Conservation (phyloP, 2,329 filamentous ascomycete species). For the Colletotrichum sp. region DNA sequence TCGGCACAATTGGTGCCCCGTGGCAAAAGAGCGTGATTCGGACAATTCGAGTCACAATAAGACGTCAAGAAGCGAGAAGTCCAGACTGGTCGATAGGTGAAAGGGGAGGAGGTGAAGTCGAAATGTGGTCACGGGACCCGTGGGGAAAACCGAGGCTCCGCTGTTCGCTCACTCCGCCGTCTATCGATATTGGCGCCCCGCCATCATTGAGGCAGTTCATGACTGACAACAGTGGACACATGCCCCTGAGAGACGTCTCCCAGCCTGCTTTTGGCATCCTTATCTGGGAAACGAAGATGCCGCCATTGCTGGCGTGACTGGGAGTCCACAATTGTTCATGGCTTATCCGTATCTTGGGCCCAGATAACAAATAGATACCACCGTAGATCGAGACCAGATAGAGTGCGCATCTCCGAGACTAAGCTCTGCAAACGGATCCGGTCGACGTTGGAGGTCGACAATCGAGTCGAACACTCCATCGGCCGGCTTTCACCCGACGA, state of each 20-base stretch:
- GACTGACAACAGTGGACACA: background rate
- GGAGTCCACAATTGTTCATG: background rate
- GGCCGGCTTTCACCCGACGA: background rate
- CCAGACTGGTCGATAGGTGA: background rate
- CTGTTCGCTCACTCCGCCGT: background rate
- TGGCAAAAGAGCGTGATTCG: background rate
- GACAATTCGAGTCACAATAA: background rate
- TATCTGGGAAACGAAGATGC: background rate
- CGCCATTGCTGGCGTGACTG: slow-evolving; percentile 1
- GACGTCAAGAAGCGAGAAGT: background rate
- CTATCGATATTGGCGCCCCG: background rate
- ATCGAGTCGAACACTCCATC: background rate
- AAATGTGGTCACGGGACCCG: background rate
- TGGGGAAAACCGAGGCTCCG: slow-evolving; percentile 3
- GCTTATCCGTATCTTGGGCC: background rate
- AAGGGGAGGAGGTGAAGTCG: background rate
- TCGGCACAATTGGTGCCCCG: background rate
- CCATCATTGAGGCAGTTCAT: background rate
- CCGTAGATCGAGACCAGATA: background rate
- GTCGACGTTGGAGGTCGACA: background rate
- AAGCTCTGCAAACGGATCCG: background rate
- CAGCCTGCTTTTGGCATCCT: background rate
- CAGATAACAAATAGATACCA: background rate
- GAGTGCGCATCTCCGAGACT: background rate
- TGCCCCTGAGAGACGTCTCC: background rate